Evolutionary conservation across 2,329 filamentous ascomycete species (phyloP).

Genomic region (Huntiella decipiens): DNA sequence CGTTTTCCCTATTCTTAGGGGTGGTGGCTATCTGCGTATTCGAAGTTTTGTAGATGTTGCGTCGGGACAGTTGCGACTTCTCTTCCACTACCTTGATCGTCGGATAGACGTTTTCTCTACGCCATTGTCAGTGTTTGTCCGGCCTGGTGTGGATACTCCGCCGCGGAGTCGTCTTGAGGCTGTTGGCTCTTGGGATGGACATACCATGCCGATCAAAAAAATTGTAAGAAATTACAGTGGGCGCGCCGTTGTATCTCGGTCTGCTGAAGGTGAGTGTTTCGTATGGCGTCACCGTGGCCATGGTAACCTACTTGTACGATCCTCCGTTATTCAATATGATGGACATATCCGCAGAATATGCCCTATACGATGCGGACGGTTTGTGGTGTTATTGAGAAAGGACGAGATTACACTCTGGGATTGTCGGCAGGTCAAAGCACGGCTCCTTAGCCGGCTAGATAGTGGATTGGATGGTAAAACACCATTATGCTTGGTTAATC

Average conservation of each 20-base stretch:
- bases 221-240: slow-evolving; percentile 74
- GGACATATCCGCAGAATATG: slow-evolving; percentile 66
- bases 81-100: slow-evolving; percentile 74
- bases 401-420: slow-evolving; percentile 62
- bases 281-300: slow-evolving; percentile 56
- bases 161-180: slow-evolving; percentile 40
- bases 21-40: neutral
- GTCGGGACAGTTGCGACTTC: slow-evolving; percentile 25
- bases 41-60: neutral
- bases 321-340: slow-evolving; percentile 46
- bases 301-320: slow-evolving; percentile 23
- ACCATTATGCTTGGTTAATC: slow-evolving; percentile 58
- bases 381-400: slow-evolving; percentile 63
- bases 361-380: slow-evolving; percentile 56
- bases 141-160: slow-evolving; percentile 33
- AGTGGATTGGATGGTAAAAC: slow-evolving; percentile 33
- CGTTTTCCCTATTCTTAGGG: slow-evolving; percentile 20
- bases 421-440: slow-evolving; percentile 40
- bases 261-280: slow-evolving; percentile 57
- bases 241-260: slow-evolving; percentile 61
- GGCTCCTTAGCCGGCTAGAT: slow-evolving; percentile 33
- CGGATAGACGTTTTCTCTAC: slow-evolving; percentile 66
- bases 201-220: slow-evolving; percentile 63
- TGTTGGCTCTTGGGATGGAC: slow-evolving; percentile 62
- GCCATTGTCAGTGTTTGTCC: slow-evolving; percentile 61